These are phyloP conservation scores for Backusella australiensis DNA, from an alignment of 192 early-diverging fungal genomes.

Conservation along the genomic window DNA sequence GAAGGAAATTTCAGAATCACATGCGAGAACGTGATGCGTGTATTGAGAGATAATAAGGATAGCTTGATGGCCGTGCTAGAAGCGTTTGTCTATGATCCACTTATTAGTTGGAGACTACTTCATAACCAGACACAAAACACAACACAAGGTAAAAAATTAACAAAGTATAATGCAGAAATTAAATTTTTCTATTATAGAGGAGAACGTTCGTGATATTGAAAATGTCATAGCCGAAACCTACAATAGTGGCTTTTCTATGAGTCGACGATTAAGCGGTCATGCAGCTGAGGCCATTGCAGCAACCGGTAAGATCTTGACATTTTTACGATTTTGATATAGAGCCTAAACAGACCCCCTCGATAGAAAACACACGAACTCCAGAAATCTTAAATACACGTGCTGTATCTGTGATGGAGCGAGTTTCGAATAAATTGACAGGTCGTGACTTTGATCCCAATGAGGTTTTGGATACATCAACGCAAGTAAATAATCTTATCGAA, in stretches of 20 bases:
- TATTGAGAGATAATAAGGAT: conserved; percentile 92
- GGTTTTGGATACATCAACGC: conserved; percentile 73
- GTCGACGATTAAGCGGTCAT: conserved; percentile 36
- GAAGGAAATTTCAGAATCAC: conserved; percentile 98
- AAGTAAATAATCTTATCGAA: conserved; percentile 86
- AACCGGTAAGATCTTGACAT: conserved; percentile 10
- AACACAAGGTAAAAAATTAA: conserved; percentile 21
- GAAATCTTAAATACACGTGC: conserved; percentile 70
- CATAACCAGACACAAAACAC: conserved; percentile 43
- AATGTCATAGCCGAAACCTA: conserved; percentile 20
- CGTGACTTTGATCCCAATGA: conserved; percentile 86
- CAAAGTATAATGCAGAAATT: neutral
- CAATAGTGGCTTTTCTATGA: conserved; percentile 28
- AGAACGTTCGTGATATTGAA: conserved; percentile 23
- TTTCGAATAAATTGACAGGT: conserved; percentile 92
- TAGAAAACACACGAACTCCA: conserved; percentile 52
- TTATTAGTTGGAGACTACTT: conserved; percentile 87
- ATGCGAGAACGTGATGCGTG: conserved; percentile 94
- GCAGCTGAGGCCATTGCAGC: conserved; percentile 38
- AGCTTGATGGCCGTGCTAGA: conserved; percentile 97
- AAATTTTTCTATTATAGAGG: neutral
- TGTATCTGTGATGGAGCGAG: conserved; percentile 80
- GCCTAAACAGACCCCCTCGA: neutral
- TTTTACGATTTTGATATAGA: neutral
- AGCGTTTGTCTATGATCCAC: conserved; percentile 96